A percentile compares a stretch with the other conserved stretches of the same genome.
Evolutionary conservation across 805 yeast species (phyloP).

Genomic region (Barnettozyma californica): DNA sequence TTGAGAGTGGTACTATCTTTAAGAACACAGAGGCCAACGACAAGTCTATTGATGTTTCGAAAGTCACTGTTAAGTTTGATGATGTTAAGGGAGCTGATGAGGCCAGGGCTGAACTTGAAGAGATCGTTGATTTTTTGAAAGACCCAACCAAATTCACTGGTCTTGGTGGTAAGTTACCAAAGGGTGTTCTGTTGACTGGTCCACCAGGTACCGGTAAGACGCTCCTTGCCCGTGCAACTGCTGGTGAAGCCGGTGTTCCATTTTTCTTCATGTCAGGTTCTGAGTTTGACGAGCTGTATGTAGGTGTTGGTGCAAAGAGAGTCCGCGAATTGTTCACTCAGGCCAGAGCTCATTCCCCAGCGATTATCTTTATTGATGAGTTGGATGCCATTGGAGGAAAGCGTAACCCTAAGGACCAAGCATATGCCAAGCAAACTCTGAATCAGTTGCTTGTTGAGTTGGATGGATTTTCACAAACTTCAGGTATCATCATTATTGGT

Average conservation of each 20-base stretch:
- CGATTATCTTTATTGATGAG: conserved; percentile 95
- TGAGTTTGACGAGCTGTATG: conserved; percentile 95
- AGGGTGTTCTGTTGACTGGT: conserved; percentile 94
- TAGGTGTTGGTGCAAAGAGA: conserved; percentile 98
- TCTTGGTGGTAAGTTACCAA: conserved; percentile 94
- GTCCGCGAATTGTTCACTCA: conserved; percentile 90
- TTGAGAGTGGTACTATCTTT: conserved; percentile 79
- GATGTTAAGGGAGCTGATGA: conserved; percentile 99
- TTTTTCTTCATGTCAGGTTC: conserved; percentile 98
- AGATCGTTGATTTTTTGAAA: conserved; percentile 93
- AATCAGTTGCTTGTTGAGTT: conserved; percentile 93
- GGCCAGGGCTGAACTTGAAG: conserved; percentile 95
- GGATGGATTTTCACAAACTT: conserved; percentile 90
- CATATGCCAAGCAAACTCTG: conserved; percentile 94
- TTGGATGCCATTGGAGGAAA: conserved; percentile 98
- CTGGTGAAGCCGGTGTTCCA: conserved; percentile 99
- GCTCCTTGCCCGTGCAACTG: conserved; percentile 92
- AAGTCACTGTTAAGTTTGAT: conserved; percentile 79
- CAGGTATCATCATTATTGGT: conserved; percentile 93
- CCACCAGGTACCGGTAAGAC: conserved; percentile 99
- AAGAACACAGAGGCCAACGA: conserved; percentile 69
- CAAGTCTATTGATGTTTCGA: conserved; percentile 76
- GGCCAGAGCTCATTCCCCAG: conserved; percentile 94
- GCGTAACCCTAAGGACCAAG: conserved; percentile 96
- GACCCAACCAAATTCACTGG: conserved; percentile 97